phyloP scores from a whole-genome alignment of 192 early-diverging fungal genomes.

The Coemansia sp. region DNA sequence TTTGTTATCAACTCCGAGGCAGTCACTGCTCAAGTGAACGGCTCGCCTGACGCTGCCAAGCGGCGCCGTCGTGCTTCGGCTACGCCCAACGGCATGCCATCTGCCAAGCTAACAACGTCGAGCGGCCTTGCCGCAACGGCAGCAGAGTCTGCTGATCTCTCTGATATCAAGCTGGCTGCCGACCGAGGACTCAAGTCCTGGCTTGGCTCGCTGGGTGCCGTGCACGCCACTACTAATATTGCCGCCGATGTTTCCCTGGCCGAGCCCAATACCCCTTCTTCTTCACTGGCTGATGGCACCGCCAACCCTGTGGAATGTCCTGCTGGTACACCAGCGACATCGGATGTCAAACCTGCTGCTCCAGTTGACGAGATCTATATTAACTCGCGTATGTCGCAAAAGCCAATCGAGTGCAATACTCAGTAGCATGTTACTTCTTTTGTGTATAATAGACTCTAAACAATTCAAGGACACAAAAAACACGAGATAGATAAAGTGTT shows the following conservation, averaged over 20 bases:
- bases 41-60: neutral
- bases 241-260: neutral
- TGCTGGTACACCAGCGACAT: neutral
- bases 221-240: slow-evolving; percentile 7
- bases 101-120: neutral
- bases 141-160: neutral
- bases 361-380: slow-evolving; percentile 36
- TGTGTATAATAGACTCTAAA: too few species aligned
- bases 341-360: neutral
- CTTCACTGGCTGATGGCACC: too few species aligned
- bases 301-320: neutral
- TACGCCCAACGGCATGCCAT: neutral
- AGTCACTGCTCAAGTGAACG: neutral
- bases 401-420: slow-evolving; percentile 45
- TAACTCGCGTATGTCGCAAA: slow-evolving; percentile 23
- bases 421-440: slow-evolving; percentile 20
- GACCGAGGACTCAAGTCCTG: slow-evolving; percentile 40
- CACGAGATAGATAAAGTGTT: neutral
- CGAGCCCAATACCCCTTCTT: neutral
- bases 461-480: neutral
- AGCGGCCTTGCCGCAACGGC: neutral
- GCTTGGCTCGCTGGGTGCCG: slow-evolving; percentile 25
- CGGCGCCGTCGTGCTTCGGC: neutral
- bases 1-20: slow-evolving; percentile 40
- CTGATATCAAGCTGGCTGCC: slow-evolving; percentile 25